Percentiles rank a stretch among this genome's conserved stretches.
These are phyloP conservation scores for Miscanthus sacchariflorus DNA, from an alignment of 202 grass and related monocot genomes.

Conservation along the genomic window DNA sequence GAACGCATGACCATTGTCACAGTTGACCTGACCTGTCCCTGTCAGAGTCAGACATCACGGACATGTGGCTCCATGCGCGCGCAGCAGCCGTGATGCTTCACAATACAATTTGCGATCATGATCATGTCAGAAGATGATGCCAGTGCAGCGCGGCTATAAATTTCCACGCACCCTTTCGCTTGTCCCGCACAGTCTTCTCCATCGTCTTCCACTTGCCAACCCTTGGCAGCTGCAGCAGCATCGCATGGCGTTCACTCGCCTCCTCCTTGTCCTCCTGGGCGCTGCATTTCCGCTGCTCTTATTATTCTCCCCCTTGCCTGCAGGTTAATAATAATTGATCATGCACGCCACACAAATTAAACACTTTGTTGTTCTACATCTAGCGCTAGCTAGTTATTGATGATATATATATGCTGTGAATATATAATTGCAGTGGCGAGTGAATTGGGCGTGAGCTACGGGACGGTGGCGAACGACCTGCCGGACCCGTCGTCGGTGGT, in stretches of 20 bases:
- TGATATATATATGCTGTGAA: too few relatives aligned
- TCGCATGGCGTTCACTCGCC: slow-evolving; percentile 7
- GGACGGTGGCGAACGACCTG: slow-evolving; percentile 55
- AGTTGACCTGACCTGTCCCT: too few relatives aligned
- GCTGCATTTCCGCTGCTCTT: neutral
- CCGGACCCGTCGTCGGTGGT: slow-evolving; percentile 37
- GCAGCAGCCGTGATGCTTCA: too few relatives aligned
- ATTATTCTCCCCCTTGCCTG: neutral
- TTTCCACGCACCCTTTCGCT: neutral
- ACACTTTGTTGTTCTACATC: too few relatives aligned
- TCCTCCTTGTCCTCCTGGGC: neutral
- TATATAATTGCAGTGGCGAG: slow-evolving; percentile 39
- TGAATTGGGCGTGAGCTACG: slow-evolving; percentile 70
- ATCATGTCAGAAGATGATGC: neutral
- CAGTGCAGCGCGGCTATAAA: neutral
- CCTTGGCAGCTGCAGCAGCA: neutral
- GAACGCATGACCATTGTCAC: too few relatives aligned
- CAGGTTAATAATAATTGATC: slow-evolving; percentile 8
- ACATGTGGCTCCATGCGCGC: too few relatives aligned
- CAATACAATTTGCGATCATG: too few relatives aligned
- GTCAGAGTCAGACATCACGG: too few relatives aligned
- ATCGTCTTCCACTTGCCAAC: neutral
- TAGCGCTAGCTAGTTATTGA: too few relatives aligned
- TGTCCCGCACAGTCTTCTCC: neutral
- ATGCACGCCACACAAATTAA: too few relatives aligned